These are phyloP conservation scores for Diaporthe destruens DNA, from an alignment of 2,329 filamentous ascomycete genomes.

Conservation along the genomic window DNA sequence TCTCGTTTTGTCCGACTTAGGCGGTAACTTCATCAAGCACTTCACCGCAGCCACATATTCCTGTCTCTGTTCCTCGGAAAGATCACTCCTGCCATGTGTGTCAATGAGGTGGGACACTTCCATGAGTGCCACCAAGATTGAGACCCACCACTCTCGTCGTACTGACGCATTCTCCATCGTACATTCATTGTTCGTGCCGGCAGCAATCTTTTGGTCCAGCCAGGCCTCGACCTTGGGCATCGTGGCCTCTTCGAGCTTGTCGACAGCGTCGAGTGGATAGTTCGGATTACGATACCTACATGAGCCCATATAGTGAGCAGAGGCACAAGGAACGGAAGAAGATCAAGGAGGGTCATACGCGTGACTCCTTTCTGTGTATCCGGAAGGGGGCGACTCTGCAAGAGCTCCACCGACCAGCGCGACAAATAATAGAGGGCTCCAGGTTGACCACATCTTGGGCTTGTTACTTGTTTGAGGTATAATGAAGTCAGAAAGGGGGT, in stretches of 20 bases:
- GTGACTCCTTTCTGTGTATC: not conserved
- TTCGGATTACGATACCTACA: constrained; percentile 43
- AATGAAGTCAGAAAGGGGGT: not conserved
- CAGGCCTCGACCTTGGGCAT: constrained; percentile 48
- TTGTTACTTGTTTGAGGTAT: not conserved
- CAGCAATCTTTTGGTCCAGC: constrained; percentile 46
- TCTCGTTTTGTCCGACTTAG: constrained; percentile 43
- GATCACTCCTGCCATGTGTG: constrained; percentile 39
- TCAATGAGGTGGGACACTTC: not conserved
- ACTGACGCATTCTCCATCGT: not conserved
- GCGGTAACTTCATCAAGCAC: constrained; percentile 48
- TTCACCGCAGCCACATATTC: constrained; percentile 47
- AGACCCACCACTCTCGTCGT: constrained; percentile 6
- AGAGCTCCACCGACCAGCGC: constrained; percentile 3
- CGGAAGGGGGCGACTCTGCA: not conserved
- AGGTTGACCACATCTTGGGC: constrained; percentile 8
- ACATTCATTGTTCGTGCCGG: constrained; percentile 13
- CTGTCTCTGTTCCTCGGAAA: constrained; percentile 44
- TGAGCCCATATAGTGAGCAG: not conserved
- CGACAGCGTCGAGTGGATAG: constrained; percentile 48
- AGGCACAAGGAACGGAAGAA: too few species aligned
- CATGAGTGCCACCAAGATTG: not conserved
- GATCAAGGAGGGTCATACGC: not conserved
- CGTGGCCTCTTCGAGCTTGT: constrained; percentile 46
- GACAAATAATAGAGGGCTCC: constrained; percentile 3